Conservation (phyloP, 495 filamentous ascomycete genomes). For the Penicillium cataractarum region DNA sequence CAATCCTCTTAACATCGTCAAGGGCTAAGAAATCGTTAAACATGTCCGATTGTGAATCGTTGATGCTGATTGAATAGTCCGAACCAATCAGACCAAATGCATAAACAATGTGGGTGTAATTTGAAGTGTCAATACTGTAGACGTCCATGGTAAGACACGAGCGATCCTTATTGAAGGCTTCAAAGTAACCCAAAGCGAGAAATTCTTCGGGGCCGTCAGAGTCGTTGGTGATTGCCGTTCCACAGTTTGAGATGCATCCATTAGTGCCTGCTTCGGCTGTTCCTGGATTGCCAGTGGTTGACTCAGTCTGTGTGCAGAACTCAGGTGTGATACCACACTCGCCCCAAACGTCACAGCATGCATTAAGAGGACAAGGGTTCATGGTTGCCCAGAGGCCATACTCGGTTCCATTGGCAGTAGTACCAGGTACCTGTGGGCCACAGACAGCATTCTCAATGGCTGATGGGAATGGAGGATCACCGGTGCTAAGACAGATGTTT, state of each 20-base stretch:
- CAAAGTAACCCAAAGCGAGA: neutral
- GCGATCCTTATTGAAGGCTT: neutral
- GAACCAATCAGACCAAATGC: slow-evolving; percentile 44
- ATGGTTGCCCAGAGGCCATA: neutral
- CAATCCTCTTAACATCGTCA: slow-evolving; percentile 33
- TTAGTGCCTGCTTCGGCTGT: slow-evolving; percentile 33
- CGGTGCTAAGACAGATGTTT: slow-evolving; percentile 10
- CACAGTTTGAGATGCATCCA: slow-evolving; percentile 52
- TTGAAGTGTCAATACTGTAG: slow-evolving; percentile 21
- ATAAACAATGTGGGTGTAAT: slow-evolving; percentile 51
- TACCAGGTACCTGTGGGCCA: slow-evolving; percentile 10
- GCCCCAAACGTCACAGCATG: slow-evolving; percentile 17
- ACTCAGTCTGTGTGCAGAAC: slow-evolving; percentile 23
- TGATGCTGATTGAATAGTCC: slow-evolving; percentile 32
- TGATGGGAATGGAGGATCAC: slow-evolving; percentile 8
- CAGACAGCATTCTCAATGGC: neutral
- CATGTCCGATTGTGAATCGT: slow-evolving; percentile 21
- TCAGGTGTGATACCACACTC: slow-evolving; percentile 1
- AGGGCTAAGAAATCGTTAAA: slow-evolving; percentile 31
- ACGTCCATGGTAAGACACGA: slow-evolving; percentile 28
- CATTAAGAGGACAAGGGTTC: slow-evolving; percentile 11
- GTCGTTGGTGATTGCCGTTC: slow-evolving; percentile 17
- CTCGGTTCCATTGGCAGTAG: neutral
- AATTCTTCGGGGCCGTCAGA: slow-evolving; percentile 9
- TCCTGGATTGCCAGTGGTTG: slow-evolving; percentile 37